Evolutionary conservation across 371 early-diverging fungal species (phyloP).

Genomic region (Rhizomucor pusillus): DNA sequence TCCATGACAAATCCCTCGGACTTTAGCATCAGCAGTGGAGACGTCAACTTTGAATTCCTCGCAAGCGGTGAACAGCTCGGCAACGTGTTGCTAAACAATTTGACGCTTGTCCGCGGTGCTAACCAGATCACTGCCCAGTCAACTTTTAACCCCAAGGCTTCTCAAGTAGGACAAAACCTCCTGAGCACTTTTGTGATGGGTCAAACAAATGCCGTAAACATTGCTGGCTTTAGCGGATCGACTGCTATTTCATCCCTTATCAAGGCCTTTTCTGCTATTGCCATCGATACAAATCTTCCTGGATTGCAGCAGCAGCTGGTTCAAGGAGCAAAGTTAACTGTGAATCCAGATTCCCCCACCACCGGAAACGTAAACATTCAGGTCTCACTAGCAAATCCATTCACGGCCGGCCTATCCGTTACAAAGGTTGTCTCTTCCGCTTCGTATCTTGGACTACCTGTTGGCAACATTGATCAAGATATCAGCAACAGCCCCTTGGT

Average conservation of each 20-base stretch:
- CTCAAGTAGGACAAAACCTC: slow-evolving; percentile 44
- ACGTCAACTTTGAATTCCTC: slow-evolving; percentile 41
- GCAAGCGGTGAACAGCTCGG: slow-evolving; percentile 43
- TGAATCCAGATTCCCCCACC: slow-evolving; percentile 35
- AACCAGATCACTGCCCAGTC: slow-evolving; percentile 42
- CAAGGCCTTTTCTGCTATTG: slow-evolving; percentile 41
- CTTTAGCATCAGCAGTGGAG: slow-evolving; percentile 51
- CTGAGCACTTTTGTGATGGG: slow-evolving; percentile 55
- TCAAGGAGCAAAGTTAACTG: slow-evolving; percentile 38
- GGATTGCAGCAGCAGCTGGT: slow-evolving; percentile 43
- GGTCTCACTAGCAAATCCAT: slow-evolving; percentile 54
- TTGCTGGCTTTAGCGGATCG: slow-evolving; percentile 40
- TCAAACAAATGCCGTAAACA: slow-evolving; percentile 39
- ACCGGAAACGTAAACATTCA: slow-evolving; percentile 41
- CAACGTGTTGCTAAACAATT: slow-evolving; percentile 38
- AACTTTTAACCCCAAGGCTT: slow-evolving; percentile 43
- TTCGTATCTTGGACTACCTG: slow-evolving; percentile 42
- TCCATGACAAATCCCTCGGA: slow-evolving; percentile 57
- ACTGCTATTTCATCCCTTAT: slow-evolving; percentile 46
- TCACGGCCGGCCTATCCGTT: slow-evolving; percentile 47
- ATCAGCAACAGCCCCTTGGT: slow-evolving; percentile 33
- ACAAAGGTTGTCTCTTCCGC: slow-evolving; percentile 42
- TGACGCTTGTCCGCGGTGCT: slow-evolving; percentile 42
- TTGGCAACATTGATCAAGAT: slow-evolving; percentile 51
- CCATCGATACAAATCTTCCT: slow-evolving; percentile 44